Evolutionary conservation across 1,284 basidiomycete species (phyloP), one percentile per base, ranked within the genome.

Genomic region (Neonothopanus nambi): DNA sequence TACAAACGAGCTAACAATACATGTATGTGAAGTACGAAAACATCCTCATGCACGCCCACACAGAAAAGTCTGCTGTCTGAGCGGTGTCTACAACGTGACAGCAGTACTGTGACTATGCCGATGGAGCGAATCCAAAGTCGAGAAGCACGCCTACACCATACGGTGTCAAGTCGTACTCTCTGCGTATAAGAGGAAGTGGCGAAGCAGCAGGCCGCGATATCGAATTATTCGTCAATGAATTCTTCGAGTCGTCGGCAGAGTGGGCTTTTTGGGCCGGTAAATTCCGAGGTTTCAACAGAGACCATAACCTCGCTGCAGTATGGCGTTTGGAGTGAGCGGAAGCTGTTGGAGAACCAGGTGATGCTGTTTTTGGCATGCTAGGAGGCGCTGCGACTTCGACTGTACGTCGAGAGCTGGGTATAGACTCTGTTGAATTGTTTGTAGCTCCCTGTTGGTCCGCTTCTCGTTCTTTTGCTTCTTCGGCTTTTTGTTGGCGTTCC

Each of bases 141-240:
- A 91, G 52, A 21, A 89, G 71, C 55, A 91, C 70, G 37, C 81
- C 82, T 40, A 91, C 71, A 8, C 89, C 89, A 66, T 85, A 83
- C n/a, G 78, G 76, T 28, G 81, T 79, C 57, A 91, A 67, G 63
- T 91, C 87, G 61, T 88, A 84, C 64, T 87, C 81, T 57, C 71
- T 73, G 15, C 80, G 79, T 5, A 78, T 58, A 53, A 74, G 60
- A 1, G 72, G 66, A n/a, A 68, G 56, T 15, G 52, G 36, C 17
- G 43, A 23, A 41, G 48, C n/a, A n/a, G 20, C 24, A n/a, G 18
- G 13, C 30, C 30, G 30, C 30, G 13, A 13, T 3, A 33, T 33
- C 13, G 30, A 4, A 33, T 33, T 33, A 33, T 9, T 33, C 8
- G 30, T 33, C 30, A 33, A 11, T 33, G 30, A 2, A 9, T 33